phyloP scores from a whole-genome alignment of 2,329 filamentous ascomycete species.

The Apiospora kogelbergensis region DNA sequence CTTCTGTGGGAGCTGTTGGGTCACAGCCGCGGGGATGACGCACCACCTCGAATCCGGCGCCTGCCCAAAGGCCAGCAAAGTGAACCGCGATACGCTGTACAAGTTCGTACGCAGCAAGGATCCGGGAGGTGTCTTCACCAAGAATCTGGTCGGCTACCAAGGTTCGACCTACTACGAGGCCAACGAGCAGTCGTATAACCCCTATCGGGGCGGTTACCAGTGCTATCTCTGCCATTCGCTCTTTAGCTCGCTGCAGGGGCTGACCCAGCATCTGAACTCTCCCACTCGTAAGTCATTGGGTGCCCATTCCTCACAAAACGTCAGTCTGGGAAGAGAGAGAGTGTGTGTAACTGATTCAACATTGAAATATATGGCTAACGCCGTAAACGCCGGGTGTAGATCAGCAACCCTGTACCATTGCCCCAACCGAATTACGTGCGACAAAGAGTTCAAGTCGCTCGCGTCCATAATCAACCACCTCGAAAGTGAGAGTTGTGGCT shows the following conservation, averaged over 20 bases:
- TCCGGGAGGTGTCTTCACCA: conserved; percentile 47
- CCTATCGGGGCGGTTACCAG: conserved; percentile 46
- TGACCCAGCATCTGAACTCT: conserved; percentile 57
- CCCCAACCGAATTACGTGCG: conserved; percentile 32
- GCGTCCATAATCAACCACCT: conserved; percentile 42
- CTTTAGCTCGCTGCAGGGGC: conserved; percentile 34
- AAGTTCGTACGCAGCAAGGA: conserved; percentile 45
- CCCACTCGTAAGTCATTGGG: conserved; percentile 43
- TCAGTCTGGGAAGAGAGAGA: no score
- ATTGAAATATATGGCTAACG: conserved; percentile 7
- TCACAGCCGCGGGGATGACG: conserved; percentile 52
- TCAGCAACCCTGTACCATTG: conserved; percentile 42
- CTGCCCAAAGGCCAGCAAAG: conserved; percentile 43
- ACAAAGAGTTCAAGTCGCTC: conserved; percentile 38
- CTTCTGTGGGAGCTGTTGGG: conserved; percentile 49
- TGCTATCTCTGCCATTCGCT: conserved; percentile 53
- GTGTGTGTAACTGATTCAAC: no score
- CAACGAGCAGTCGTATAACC: conserved; percentile 47
- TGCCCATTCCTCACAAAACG: no score
- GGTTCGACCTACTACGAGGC: conserved; percentile 36
- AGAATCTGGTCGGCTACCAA: conserved; percentile 48
- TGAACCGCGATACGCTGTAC: conserved; percentile 51
- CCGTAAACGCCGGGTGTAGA: conserved; percentile 24
- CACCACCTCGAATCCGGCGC: conserved; percentile 57
- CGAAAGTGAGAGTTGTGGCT: conserved; percentile 43